These are phyloP conservation scores for Xylariales sp. DNA, from an alignment of 2,329 filamentous ascomycete genomes.

Conservation along the genomic window DNA sequence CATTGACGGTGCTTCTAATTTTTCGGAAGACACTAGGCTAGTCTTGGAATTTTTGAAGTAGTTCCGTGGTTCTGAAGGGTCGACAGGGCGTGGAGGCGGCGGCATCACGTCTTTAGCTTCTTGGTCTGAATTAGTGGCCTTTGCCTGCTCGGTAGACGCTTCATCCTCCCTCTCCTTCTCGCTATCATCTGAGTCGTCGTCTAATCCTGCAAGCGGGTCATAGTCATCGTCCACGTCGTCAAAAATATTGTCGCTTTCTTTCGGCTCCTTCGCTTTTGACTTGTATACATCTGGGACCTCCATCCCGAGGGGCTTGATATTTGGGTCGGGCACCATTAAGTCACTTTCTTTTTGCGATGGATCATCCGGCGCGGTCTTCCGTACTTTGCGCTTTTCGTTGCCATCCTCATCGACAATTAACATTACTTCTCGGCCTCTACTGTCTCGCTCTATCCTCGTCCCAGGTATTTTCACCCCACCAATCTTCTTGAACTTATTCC, in stretches of 20 bases:
- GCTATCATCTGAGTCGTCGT: conserved; percentile 55
- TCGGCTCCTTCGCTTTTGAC: conserved; percentile 59
- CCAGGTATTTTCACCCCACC: conserved; percentile 65
- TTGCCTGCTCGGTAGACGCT: conserved; percentile 41
- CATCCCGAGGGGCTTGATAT: conserved; percentile 71
- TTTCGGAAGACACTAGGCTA: conserved; percentile 64
- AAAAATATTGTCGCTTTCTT: conserved; percentile 73
- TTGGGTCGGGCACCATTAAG: conserved; percentile 64
- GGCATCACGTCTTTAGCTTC: conserved; percentile 54
- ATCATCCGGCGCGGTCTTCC: conserved; percentile 58
- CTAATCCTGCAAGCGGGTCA: conserved; percentile 72
- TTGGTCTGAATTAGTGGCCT: conserved; percentile 39
- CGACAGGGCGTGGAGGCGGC: conserved; percentile 58
- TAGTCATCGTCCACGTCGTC: conserved; percentile 75
- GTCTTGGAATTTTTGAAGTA: conserved; percentile 73
- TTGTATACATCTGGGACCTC: conserved; percentile 72
- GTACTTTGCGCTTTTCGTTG: conserved; percentile 73
- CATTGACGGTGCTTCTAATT: conserved; percentile 65
- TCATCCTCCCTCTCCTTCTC: conserved; percentile 51
- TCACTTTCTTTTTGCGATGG: conserved; percentile 54
- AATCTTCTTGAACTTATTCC: conserved; percentile 73
- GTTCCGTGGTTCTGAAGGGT: conserved; percentile 59
- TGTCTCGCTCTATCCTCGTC: conserved; percentile 70
- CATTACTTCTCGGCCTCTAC: conserved; percentile 70
- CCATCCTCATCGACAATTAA: conserved; percentile 75